Percentiles rank a stretch among this genome's conserved stretches.
Conservation (phyloP, 345 rosid species). For the Bretschneidera sinensis region DNA sequence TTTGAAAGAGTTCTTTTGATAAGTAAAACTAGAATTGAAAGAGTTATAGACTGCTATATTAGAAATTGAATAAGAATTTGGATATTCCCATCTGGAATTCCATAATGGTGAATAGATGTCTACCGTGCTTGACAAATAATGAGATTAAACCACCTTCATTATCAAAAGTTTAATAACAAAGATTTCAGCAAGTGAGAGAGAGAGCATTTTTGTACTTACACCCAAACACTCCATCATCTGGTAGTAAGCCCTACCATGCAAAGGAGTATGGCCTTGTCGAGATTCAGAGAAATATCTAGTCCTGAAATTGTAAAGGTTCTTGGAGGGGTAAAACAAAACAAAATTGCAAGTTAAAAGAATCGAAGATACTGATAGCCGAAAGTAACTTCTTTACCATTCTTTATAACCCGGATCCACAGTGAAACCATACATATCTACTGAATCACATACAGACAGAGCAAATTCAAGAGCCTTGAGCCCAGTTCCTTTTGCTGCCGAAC, state of each 20-base stretch:
- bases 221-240: slow-evolving; percentile 99
- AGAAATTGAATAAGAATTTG: too few relatives aligned
- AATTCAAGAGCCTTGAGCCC: slow-evolving; percentile 96
- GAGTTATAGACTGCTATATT: too few relatives aligned
- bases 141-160: neutral
- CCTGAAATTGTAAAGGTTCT: slow-evolving; percentile 40
- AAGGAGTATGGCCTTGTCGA: slow-evolving; percentile 93
- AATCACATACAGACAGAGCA: slow-evolving; percentile 84
- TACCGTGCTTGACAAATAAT: neutral
- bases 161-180: too few relatives aligned
- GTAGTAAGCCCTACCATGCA: slow-evolving; percentile 96
- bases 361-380: neutral
- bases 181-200: slow-evolving; percentile 1
- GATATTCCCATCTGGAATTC: neutral
- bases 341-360: neutral
- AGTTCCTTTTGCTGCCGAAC: slow-evolving; percentile 97
- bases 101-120: neutral
- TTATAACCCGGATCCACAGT: slow-evolving; percentile 95
- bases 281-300: slow-evolving; percentile 97
- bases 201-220: slow-evolving; percentile 40
- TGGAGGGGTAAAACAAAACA: slow-evolving; percentile 11
- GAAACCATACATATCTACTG: slow-evolving; percentile 95
- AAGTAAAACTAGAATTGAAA: too few relatives aligned
- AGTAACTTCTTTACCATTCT: slow-evolving; percentile 58
- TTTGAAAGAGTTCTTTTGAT: too few relatives aligned